Percentiles rank a stretch among this genome's conserved stretches.
Conservation (phyloP, 208 protist genomes). For the Trypanosoma melophagium region DNA sequence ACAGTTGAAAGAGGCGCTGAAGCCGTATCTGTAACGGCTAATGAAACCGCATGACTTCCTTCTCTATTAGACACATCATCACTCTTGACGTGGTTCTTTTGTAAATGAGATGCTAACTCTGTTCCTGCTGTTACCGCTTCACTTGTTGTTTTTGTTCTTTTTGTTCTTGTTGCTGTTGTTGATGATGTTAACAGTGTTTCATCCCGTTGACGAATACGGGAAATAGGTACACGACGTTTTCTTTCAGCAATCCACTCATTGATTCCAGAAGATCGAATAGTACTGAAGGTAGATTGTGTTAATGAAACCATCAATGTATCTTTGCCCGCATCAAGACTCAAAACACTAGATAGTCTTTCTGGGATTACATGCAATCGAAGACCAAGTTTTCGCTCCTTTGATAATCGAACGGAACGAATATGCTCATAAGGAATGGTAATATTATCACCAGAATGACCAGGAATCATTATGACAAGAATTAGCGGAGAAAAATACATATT, state of each 20-base stretch:
- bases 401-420: conserved; percentile 79
- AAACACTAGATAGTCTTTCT: conserved; percentile 49
- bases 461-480: conserved; percentile 68
- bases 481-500: conserved; percentile 80
- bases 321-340: conserved; percentile 37
- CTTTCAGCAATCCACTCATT: conserved; percentile 81
- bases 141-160: not conserved
- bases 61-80: not conserved
- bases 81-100: not conserved
- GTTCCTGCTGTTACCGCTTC: not conserved
- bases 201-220: conserved; percentile 19
- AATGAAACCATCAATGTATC: conserved; percentile 71
- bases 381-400: conserved; percentile 66
- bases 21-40: not conserved
- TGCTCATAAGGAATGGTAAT: conserved; percentile 87
- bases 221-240: conserved; percentile 56
- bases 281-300: conserved; percentile 61
- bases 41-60: not conserved
- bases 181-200: not conserved
- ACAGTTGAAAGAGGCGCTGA: conserved; percentile 4
- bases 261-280: conserved; percentile 52
- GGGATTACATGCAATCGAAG: conserved; percentile 75
- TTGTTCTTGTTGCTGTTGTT: not conserved
- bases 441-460: conserved; percentile 52
- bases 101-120: not conserved